phyloP scores from a whole-genome alignment of 768 basidiomycete genomes.

The Crucibulum laeve region DNA sequence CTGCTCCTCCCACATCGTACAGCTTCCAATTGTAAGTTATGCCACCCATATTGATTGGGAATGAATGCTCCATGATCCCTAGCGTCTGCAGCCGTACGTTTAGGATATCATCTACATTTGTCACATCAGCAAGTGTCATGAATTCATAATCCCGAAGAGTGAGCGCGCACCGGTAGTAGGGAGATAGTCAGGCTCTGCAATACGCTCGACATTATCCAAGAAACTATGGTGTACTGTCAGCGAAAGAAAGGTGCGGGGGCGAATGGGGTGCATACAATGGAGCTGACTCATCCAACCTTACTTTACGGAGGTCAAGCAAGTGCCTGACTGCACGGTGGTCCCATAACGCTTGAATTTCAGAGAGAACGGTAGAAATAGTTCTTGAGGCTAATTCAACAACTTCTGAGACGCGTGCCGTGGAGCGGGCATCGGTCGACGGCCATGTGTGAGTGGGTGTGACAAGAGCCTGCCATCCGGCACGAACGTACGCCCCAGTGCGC shows the following conservation, averaged over 20 bases:
- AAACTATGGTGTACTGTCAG: conserved; percentile 44
- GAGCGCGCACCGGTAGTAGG: conserved; percentile 63
- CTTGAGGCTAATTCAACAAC: conserved; percentile 52
- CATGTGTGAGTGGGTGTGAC: conserved; percentile 32
- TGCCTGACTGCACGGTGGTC: conserved; percentile 59
- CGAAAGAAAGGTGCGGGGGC: conserved; percentile 7
- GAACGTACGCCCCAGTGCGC: conserved; percentile 60
- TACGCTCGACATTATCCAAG: conserved; percentile 58
- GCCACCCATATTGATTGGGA: conserved; percentile 61
- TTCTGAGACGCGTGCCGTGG: conserved; percentile 26
- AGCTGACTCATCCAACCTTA: conserved; percentile 73
- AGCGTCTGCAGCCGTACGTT: conserved; percentile 78
- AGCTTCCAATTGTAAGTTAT: conserved; percentile 70
- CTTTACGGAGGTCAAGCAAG: conserved; percentile 50
- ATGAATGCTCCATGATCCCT: conserved; percentile 74
- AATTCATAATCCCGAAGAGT: not conserved
- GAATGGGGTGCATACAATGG: conserved; percentile 50
- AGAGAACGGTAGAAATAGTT: conserved; percentile 42
- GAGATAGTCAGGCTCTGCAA: conserved; percentile 64
- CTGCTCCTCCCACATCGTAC: conserved; percentile 82
- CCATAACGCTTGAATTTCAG: conserved; percentile 66
- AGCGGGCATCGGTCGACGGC: conserved; percentile 20
- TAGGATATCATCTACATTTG: conserved; percentile 61
- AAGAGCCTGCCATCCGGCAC: conserved; percentile 68
- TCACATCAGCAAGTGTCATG: not conserved